These are phyloP conservation scores for Termitomyces sp. DNA, from an alignment of 768 basidiomycete genomes.

Conservation along the genomic window DNA sequence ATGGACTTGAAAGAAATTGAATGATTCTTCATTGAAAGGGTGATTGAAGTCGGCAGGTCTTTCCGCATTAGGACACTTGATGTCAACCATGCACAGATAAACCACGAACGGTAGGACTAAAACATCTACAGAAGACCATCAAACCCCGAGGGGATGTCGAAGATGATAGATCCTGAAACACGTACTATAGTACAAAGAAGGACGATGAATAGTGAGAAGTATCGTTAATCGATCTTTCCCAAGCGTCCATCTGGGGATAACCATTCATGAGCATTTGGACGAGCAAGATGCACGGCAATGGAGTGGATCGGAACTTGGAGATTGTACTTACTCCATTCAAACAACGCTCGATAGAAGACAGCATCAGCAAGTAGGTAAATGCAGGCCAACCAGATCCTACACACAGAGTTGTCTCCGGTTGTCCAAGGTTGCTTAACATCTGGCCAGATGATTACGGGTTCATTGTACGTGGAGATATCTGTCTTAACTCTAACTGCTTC, in stretches of 20 bases:
- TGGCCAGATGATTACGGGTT: neutral
- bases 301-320: conserved; percentile 2
- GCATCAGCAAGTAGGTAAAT: neutral
- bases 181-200: neutral
- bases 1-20: neutral
- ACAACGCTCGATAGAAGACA: neutral
- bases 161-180: neutral
- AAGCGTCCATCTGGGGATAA: conserved; percentile 8
- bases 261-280: neutral
- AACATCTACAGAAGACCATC: neutral
- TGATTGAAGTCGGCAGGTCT: neutral
- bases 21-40: neutral
- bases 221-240: neutral
- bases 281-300: conserved; percentile 2
- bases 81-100: neutral
- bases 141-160: neutral
- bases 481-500: neutral
- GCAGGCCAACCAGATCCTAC: neutral
- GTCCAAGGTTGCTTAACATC: neutral
- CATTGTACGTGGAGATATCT: neutral
- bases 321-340: neutral
- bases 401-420: neutral
- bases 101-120: neutral
- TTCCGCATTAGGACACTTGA: neutral
- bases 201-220: neutral